Evolutionary conservation across 805 yeast species (phyloP).

Genomic region (Hanseniaspora clermontiae): DNA sequence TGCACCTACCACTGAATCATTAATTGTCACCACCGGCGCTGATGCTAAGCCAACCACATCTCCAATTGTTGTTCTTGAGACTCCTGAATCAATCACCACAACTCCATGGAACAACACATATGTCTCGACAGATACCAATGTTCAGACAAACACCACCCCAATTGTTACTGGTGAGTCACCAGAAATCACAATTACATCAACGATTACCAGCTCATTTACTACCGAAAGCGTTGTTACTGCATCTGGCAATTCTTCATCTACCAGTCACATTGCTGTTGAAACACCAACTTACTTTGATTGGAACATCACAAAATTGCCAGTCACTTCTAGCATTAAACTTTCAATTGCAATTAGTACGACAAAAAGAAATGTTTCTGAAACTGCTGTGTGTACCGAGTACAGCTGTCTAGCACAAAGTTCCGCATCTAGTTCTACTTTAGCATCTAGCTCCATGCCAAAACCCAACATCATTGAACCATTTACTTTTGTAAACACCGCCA

Average conservation of each 20-base stretch:
- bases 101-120: too few species aligned
- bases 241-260: not conserved
- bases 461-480: not conserved
- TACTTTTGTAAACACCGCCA: too few species aligned
- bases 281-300: not conserved
- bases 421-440: not conserved
- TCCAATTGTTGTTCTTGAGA: too few species aligned
- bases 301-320: not conserved
- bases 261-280: not conserved
- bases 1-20: not conserved
- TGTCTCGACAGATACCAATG: constrained; percentile 15
- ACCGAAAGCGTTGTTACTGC: not conserved
- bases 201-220: too few species aligned
- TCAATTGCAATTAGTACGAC: too few species aligned
- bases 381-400: too few species aligned
- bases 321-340: too few species aligned
- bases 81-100: too few species aligned
- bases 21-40: not conserved
- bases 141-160: constrained; percentile 14
- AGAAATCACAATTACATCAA: too few species aligned
- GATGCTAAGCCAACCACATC: constrained; percentile 7
- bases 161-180: constrained; percentile 13
- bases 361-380: too few species aligned
- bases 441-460: not conserved
- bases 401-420: too few species aligned